Base-by-base conservation (phyloP, 495 filamentous ascomycete species). In the Wilcoxina mikolae region DNA sequence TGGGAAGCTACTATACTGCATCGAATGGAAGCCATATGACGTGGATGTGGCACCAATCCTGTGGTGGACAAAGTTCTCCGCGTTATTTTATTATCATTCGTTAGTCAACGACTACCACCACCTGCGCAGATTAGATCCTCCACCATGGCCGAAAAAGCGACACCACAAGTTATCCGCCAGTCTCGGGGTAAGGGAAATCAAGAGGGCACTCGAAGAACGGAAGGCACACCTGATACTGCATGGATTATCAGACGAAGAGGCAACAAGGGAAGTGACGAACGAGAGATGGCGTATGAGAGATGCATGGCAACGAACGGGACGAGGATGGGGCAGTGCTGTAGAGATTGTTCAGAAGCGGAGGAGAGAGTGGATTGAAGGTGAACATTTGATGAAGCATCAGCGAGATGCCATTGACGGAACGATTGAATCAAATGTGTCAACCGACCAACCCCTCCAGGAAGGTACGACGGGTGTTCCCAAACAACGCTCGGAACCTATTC, bases 221-320 rank as follows among this genome's bases (percentile, higher is more conserved):
- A 65, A 60, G 33, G 23, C 48, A 27, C 35, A 31, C 1, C 33
- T 65, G 49, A 47, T 53, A 55, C 44, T 48, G 28, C 50, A 27
- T 12, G 62, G 61, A 28, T 26, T n/a, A 4, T 26, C 22, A 4
- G 15, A 54, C 28, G 41, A 56, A 27, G 24, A 38, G 23, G 53
- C 54, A 7, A 51, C 48, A 20, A 18, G 28, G 2, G 26, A 50
- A 17, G 49, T 57, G 10, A 51, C 46, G 18, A 11, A 58, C 3
- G 60, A 63, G 28, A 45, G 58, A 45, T 65, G 62, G 62, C 55
- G 46, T 43, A 65, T 65, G 46, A 41, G 62, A 53, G 58, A 55
- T 48, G 54, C 58, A 15, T 65, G 62, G 62, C 62, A 65, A 25
- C 51, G 49, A 20, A 35, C 33, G 25, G 62, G 62, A 31, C 52